phyloP scores from a whole-genome alignment of 2,329 filamentous ascomycete species.

The Penicillium concentricum region DNA sequence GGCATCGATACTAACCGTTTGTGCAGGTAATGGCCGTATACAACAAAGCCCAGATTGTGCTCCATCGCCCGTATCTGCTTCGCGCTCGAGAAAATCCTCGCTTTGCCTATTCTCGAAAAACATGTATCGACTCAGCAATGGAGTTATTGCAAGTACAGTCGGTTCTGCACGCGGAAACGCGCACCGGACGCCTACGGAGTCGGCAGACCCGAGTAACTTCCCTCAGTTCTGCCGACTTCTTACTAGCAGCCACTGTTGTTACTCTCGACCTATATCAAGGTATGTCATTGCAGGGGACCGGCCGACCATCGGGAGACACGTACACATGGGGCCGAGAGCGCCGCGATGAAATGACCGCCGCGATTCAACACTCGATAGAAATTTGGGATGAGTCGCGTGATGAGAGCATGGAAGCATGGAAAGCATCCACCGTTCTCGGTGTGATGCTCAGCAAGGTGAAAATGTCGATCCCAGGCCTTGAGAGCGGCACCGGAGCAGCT shows the following conservation, averaged over 20 bases:
- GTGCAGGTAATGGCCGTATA: conserved; percentile 71
- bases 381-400: conserved; percentile 81
- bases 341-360: conserved; percentile 71
- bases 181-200: conserved; percentile 67
- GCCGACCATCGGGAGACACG: conserved; percentile 37
- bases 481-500: conserved; percentile 22
- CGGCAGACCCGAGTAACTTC: conserved; percentile 78
- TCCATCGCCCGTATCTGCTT: conserved; percentile 85
- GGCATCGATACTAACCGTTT: conserved; percentile 9
- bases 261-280: conserved; percentile 75
- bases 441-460: conserved; percentile 80
- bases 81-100: conserved; percentile 74
- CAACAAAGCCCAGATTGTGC: conserved; percentile 81
- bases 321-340: conserved; percentile 50
- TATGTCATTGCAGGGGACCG: conserved; percentile 34
- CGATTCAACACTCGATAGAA: conserved; percentile 67
- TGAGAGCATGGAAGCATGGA: conserved; percentile 83
- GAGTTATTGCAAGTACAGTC: conserved; percentile 75
- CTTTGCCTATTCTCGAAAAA: conserved; percentile 79
- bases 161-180: conserved; percentile 71
- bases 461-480: conserved; percentile 25
- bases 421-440: conserved; percentile 75
- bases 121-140: conserved; percentile 83
- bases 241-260: conserved; percentile 81
- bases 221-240: conserved; percentile 78